These are phyloP conservation scores for Pyrenochaeta sp. DNA, from an alignment of 2,329 filamentous ascomycete species.

Conservation along the genomic window DNA sequence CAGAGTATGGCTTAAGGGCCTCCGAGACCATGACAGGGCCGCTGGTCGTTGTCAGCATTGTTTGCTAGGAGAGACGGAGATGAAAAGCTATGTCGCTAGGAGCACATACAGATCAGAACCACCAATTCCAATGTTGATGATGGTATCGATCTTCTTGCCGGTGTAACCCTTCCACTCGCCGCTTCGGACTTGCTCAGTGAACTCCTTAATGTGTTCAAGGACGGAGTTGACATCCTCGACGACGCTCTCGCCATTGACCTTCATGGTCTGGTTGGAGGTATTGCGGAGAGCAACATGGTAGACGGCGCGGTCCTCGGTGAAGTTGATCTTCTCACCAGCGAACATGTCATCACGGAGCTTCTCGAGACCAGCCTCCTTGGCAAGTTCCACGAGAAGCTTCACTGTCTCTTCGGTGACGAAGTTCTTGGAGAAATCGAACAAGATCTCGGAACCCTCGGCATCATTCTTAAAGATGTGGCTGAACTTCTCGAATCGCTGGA, in stretches of 20 bases:
- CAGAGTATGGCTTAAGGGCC: slow-evolving; percentile 92
- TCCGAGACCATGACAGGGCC: slow-evolving; percentile 99
- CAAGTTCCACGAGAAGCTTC: slow-evolving; percentile 83
- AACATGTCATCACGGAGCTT: slow-evolving; percentile 98
- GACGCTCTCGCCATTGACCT: slow-evolving; percentile 91
- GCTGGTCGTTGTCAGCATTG: slow-evolving; percentile 50
- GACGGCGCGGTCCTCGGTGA: slow-evolving; percentile 94
- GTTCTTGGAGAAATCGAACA: slow-evolving; percentile 99
- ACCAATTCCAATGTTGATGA: slow-evolving; percentile 97
- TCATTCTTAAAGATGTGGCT: slow-evolving; percentile 81
- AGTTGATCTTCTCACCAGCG: slow-evolving; percentile 97
- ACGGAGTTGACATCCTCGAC: slow-evolving; percentile 93
- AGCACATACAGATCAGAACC: slow-evolving; percentile 90
- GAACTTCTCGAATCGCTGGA: slow-evolving; percentile 85
- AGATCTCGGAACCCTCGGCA: slow-evolving; percentile 81
- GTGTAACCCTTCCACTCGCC: slow-evolving; percentile 97
- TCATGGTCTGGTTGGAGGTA: slow-evolving; percentile 77
- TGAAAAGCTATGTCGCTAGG: background rate
- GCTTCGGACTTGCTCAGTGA: slow-evolving; percentile 91
- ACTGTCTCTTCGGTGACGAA: slow-evolving; percentile 94
- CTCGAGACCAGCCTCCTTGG: slow-evolving; percentile 88
- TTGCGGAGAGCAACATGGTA: slow-evolving; percentile 96
- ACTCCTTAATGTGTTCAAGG: slow-evolving; percentile 97
- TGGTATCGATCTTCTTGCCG: slow-evolving; percentile 95
- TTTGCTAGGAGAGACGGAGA: background rate